Percentiles rank a stretch among this genome's conserved stretches.
Conservation (phyloP, 805 yeast genomes). For the Ascoidea tarda region DNA sequence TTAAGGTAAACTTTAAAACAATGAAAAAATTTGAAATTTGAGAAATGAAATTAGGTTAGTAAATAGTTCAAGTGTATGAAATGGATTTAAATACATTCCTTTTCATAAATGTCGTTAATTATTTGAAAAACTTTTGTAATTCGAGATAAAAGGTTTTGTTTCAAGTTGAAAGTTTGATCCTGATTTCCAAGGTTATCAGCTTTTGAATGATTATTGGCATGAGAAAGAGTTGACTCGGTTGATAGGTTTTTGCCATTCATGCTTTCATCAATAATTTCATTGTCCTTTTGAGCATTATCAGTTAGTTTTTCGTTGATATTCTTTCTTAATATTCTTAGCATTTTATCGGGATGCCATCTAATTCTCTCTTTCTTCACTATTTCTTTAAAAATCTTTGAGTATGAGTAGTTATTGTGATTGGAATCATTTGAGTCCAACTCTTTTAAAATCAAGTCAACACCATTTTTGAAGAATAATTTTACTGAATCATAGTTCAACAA, state of each 20-base stretch:
- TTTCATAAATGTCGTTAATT: conserved; percentile 4
- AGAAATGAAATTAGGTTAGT: too few species aligned
- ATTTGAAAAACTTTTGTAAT: conserved; percentile 7
- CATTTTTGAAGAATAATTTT: conserved; percentile 5
- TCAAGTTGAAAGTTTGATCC: neutral
- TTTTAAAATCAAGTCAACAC: conserved; percentile 7
- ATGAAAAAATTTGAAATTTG: too few species aligned
- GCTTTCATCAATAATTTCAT: neutral
- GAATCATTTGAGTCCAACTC: conserved; percentile 19
- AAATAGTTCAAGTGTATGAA: too few species aligned
- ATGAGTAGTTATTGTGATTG: neutral
- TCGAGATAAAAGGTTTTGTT: conserved; percentile 1
- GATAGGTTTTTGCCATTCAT: too few species aligned
- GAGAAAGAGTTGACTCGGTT: too few species aligned
- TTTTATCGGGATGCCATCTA: conserved; percentile 49
- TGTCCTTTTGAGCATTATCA: neutral
- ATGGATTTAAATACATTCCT: neutral
- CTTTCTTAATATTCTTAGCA: conserved; percentile 20
- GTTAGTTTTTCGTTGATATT: neutral
- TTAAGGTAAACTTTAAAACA: too few species aligned
- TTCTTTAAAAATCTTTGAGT: conserved; percentile 4
- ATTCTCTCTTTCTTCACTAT: conserved; percentile 28
- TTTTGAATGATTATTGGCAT: too few species aligned
- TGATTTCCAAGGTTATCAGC: too few species aligned
- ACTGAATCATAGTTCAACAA: conserved; percentile 1